A percentile compares a stretch with the other conserved stretches of the same genome.
Conservation (phyloP, 176 grass and related monocot genomes). For the Bothriochloa decipiens region DNA sequence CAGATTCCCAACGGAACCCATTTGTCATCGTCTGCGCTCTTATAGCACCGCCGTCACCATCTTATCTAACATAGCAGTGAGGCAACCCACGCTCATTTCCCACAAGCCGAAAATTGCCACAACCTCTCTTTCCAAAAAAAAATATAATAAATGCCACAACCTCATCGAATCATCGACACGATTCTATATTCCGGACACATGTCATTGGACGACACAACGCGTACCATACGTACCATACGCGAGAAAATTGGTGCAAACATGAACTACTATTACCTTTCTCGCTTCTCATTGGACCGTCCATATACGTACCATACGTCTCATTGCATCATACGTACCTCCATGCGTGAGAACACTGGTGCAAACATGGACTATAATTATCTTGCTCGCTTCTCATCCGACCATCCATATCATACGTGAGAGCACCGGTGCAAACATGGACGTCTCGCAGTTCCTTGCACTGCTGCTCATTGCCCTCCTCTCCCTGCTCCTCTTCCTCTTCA, state of each 20-base stretch:
- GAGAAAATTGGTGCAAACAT: too few species aligned
- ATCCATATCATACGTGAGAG: not conserved
- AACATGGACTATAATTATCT: not conserved
- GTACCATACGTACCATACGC: too few species aligned
- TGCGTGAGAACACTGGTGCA: too few species aligned
- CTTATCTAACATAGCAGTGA: not conserved
- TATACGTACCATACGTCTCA: too few species aligned
- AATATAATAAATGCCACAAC: not conserved
- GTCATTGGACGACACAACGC: not conserved
- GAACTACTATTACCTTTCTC: not conserved
- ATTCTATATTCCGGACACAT: not conserved
- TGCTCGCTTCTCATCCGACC: not conserved
- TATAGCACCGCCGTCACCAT: not conserved
- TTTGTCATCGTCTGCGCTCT: not conserved
- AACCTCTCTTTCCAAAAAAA: not conserved
- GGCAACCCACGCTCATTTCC: not conserved
- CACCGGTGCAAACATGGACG: conserved; percentile 25
- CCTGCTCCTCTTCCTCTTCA: not conserved
- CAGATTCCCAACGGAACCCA: not conserved
- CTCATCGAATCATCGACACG: not conserved
- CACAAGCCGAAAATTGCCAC: not conserved
- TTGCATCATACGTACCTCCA: too few species aligned
- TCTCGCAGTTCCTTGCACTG: conserved; percentile 3
- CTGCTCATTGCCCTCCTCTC: not conserved
- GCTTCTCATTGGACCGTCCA: not conserved